A percentile compares a stretch with the other conserved stretches of the same genome.
Evolutionary conservation across 1,284 basidiomycete species (phyloP).

Genomic region (Ustilago curta): DNA sequence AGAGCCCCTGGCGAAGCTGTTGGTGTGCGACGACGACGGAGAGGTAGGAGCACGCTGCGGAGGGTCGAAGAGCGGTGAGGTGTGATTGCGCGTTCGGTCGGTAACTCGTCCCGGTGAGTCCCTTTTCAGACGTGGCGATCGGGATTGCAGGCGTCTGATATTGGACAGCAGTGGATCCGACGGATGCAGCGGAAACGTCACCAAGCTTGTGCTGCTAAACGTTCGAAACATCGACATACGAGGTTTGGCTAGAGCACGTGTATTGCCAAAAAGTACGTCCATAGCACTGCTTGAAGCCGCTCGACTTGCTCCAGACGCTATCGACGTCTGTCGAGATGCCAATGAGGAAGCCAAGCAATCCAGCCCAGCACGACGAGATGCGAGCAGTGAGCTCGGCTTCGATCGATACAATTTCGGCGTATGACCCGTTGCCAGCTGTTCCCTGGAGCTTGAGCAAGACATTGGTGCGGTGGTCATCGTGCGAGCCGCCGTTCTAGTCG

Average conservation of each 20-base stretch:
- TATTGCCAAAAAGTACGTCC: background rate
- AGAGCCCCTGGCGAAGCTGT: background rate
- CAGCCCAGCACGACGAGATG: background rate
- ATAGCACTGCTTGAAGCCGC: background rate
- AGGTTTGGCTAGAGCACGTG: background rate
- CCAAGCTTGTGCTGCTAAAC: constrained; percentile 16
- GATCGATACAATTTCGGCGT: background rate
- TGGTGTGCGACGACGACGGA: background rate
- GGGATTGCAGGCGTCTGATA: background rate
- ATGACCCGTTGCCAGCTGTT: background rate
- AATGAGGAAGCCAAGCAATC: background rate
- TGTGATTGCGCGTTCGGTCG: background rate
- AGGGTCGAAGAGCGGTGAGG: constrained; percentile 22
- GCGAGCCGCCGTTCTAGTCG: background rate
- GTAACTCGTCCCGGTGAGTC: constrained; percentile 3
- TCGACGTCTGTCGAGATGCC: background rate
- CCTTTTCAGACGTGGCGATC: constrained; percentile 11
- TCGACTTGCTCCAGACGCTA: background rate
- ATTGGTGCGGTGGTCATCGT: background rate
- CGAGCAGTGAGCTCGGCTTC: background rate
- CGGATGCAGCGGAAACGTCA: background rate
- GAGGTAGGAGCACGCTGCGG: background rate
- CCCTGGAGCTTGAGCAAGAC: background rate
- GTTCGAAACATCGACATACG: constrained; percentile 14
- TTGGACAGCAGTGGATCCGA: constrained; percentile 6